Evolutionary conservation across 2,329 filamentous ascomycete genomes (phyloP), one percentile per base, ranked within the genome.

Genomic region (Lasiodiplodia sp.): DNA sequence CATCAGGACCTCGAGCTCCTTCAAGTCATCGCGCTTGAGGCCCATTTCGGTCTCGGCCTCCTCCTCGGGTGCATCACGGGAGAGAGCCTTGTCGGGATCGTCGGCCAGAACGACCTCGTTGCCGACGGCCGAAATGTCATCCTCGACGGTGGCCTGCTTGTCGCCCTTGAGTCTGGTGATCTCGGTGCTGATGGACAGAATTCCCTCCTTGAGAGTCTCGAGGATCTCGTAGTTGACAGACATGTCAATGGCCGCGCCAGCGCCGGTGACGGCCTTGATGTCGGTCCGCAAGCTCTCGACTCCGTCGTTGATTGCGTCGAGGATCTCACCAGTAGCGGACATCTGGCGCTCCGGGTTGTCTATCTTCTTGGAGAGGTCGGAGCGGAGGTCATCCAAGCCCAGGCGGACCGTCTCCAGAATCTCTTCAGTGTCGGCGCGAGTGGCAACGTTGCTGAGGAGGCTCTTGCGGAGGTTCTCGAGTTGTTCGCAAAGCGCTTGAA

Each of bases 141-240:
- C 86, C n/a, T 73, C 72, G 4, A 82, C 80, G 37, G 77, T 77
- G 49, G 78, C 78, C 70, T 76, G 81, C 11, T 74, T 76, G 52
- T 79, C 81, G 28, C 91, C 88, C n/a, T 92, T 91, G 49, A 97
- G 84, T 23, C 86, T 85, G 68, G 94, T 91, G 71, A 97, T 92
- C 60, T 97, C 94, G 2, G 87, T 86, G 66, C 90, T 89, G 18
- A 98, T 86, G 49, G 86, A 87, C 53, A 91, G 89, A 10, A 98
- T 83, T 0, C 94, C 94, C n/a, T 89, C 86, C 77, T 92, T 96
- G 68, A 98, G 85, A 0, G 92, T 93, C 69, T 97, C 92, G 0
- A 97, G 85, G 65, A 97, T 94, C 79, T 97, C 94, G 71, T 97
- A 92, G 69, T 92, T 95, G 68, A 93, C 90, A 0, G 91, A 94